Evolutionary conservation across 257 asterid species (phyloP), one percentile per base, ranked within the genome.

Genomic region (Jasminum sambac): DNA sequence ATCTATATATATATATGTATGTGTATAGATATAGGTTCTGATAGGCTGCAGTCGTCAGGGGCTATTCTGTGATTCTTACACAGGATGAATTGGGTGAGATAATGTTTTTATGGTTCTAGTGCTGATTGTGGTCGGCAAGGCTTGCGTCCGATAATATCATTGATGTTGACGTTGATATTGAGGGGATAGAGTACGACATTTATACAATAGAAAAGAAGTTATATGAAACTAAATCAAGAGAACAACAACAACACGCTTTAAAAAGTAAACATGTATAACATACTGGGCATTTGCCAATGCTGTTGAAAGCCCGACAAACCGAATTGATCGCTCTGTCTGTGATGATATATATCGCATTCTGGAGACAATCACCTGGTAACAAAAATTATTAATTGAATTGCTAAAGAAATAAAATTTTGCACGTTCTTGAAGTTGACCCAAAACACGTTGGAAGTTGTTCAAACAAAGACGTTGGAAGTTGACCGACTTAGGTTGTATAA

Each of bases 341-440:
- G 99, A 94, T 77, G 99, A 94, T 81, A 94, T 94, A 82, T 91
- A 94, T 87, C 99, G 86, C 99, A 94, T 94, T 78, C 99, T 85
- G 44, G 99, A 94, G 72, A 94, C 98, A 82, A 94, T 94, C 83
- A 94, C 99, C 99, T 94, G 73, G 44, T 63, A 76, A 60, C 34
- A 63, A 40, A 75, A 72, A 60, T 42, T 30, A 60, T 30, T 39
- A 17, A 52, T 39, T 59, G 69, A 73, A 61, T 63, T 23, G 58
- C 69, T 39, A 57, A 46, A 66, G 52, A 38, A 24, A 48, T 23
- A 19, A 55, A 55, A 55, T 11, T 55, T 17, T 52, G 13, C 30
- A 46, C 2, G 4, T 7, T 23, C 62, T 55, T 19, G 7, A 23
- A 10, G 34, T 9, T 11, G 62, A 21, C 26, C 11, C 11, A 13